phyloP scores from a whole-genome alignment of 352 stramenopile species.

The Stramenopiles sp. region DNA sequence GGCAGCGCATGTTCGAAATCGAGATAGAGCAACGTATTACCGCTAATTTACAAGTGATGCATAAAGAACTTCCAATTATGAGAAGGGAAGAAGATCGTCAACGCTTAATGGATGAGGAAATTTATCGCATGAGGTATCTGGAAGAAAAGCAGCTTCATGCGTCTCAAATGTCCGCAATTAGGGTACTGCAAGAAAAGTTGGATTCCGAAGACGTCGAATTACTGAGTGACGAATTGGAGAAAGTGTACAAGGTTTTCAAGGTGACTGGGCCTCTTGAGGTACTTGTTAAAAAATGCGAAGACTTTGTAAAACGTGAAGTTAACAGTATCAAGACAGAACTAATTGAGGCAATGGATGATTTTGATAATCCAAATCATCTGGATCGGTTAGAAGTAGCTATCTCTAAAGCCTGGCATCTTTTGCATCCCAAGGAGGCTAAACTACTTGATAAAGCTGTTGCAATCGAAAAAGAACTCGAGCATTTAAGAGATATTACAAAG shows the following conservation, averaged over 20 bases:
- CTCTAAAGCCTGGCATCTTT: background rate
- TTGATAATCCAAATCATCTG: background rate
- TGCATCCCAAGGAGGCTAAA: background rate
- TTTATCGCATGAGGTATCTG: background rate
- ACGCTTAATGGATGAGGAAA: background rate
- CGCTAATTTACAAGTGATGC: background rate
- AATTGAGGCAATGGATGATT: background rate
- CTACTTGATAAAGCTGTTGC: background rate
- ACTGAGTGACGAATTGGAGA: constrained; percentile 15
- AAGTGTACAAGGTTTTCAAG: constrained; percentile 22
- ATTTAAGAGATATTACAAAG: background rate
- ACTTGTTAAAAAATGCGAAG: constrained; percentile 18
- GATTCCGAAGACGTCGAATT: constrained; percentile 21
- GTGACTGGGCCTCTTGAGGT: constrained; percentile 20
- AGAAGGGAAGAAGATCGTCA: background rate
- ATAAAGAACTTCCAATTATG: background rate
- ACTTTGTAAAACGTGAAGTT: constrained; percentile 26
- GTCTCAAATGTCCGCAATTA: background rate
- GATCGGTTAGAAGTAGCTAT: background rate
- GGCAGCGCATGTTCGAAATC: background rate
- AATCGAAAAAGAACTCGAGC: background rate
- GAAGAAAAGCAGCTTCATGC: background rate
- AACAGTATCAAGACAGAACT: background rate
- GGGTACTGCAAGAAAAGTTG: background rate
- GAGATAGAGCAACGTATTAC: background rate